Evolutionary conservation across 768 basidiomycete genomes (phyloP), one percentile per base, ranked within the genome.

Genomic region (Harrya chromipes): DNA sequence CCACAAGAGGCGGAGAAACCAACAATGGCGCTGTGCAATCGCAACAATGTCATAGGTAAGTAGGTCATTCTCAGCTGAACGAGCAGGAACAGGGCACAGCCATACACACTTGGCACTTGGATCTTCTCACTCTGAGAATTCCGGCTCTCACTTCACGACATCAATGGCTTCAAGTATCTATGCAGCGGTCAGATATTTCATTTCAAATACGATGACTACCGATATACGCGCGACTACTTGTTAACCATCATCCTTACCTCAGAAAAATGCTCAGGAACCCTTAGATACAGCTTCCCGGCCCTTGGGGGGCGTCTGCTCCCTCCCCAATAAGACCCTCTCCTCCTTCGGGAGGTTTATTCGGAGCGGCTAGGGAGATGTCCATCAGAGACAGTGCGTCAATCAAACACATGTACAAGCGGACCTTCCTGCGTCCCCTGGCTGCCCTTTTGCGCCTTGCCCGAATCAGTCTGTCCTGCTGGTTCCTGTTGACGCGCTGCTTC

Each of bases 261-360:
- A 17, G 13, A 20, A 17, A 31, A 17, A 27, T 2, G 19, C 29
- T 14, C 34, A 16, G 20, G 9, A 12, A 13, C 11, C 6, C 17
- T 56, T 36, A 59, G 4, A 26, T 38, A 5, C 19, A 40, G 29
- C 43, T 47, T 31, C 43, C 52, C 4, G 36, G 21, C 14, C 40
- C 49, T 37, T 53, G 50, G 12, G 55, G 43, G 10, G 46, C 43
- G 8, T 51, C 49, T 1, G 47, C 43, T 9, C 36, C 43, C 11
- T 12, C 26, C 23, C 53, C 55, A 10, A 24, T 29, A 16, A 42
- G 17, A 23, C 20, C 20, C 27, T 46, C 16, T 20, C 17, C 14
- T 35, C 2, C 36, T 27, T 13, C 19, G 29, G n/a, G 40, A 5
- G 9, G 38, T 10, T 20, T 31, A 8, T 9, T 36, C 46, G 1